phyloP scores from a whole-genome alignment of 202 grass and related monocot species.

The Schoenoplectus triqueter region DNA sequence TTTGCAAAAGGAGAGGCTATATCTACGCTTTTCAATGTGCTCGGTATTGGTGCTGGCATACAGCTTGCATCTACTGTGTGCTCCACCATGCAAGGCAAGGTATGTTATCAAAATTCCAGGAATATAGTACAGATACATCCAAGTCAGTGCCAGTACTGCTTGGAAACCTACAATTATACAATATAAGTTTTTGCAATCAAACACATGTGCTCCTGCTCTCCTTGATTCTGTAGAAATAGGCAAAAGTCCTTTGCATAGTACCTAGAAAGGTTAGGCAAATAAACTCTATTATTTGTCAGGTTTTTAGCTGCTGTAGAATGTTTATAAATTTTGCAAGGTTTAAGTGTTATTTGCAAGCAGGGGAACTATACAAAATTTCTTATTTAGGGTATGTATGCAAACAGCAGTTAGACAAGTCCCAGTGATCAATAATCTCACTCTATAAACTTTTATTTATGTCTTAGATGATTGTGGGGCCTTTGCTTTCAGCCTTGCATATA shows the following conservation, averaged over 20 bases:
- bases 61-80: conserved; percentile 87
- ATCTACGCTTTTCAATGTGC: conserved; percentile 90
- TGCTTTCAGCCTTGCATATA: conserved; percentile 87
- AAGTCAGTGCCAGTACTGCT: neutral
- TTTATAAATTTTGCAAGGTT: no score
- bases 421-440: conserved; percentile 3
- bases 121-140: neutral
- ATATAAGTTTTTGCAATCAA: neutral
- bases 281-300: no score
- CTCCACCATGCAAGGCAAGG: conserved; percentile 93
- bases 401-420: neutral
- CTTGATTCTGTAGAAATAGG: neutral
- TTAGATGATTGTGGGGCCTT: conserved; percentile 84
- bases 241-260: neutral
- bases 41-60: conserved; percentile 84
- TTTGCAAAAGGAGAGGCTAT: conserved; percentile 99
- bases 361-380: neutral
- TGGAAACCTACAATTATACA: neutral
- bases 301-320: no score
- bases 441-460: conserved; percentile 7
- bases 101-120: conserved; percentile 30
- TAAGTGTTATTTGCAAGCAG: neutral
- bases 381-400: neutral
- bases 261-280: neutral
- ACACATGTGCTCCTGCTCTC: neutral